phyloP scores from a whole-genome alignment of 2,329 filamentous ascomycete genomes.

The Fusarium tuaranense region DNA sequence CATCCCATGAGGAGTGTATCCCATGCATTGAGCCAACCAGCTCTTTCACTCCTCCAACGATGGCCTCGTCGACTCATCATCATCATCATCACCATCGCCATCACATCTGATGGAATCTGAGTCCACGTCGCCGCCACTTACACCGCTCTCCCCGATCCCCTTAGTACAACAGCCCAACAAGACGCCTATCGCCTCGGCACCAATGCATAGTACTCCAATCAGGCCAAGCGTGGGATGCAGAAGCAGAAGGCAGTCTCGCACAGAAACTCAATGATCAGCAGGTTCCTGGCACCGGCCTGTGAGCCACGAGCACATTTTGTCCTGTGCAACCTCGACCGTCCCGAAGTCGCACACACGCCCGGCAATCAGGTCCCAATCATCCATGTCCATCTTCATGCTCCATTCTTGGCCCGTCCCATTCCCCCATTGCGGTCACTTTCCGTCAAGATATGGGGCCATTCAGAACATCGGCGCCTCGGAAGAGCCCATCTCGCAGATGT shows the following conservation, averaged over 20 bases:
- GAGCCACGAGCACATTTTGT: conserved; percentile 13
- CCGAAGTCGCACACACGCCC: conserved; percentile 38
- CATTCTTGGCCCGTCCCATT: conserved; percentile 17
- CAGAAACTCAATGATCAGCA: conserved; percentile 18
- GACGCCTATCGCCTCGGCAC: not conserved
- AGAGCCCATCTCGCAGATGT: conserved; percentile 4
- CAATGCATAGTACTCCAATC: conserved; percentile 1
- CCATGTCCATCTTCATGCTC: conserved; percentile 19
- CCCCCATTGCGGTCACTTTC: conserved; percentile 4
- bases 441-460: conserved; percentile 1
- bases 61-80: conserved; percentile 27
- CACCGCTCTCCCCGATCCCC: conserved; percentile 14
- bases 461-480: not conserved
- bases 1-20: not conserved
- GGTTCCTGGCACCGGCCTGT: conserved; percentile 10
- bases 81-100: conserved; percentile 25
- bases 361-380: conserved; percentile 11
- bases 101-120: conserved; percentile 9
- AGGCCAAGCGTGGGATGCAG: not conserved
- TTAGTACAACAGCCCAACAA: conserved; percentile 13
- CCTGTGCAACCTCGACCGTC: conserved; percentile 26
- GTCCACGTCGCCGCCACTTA: conserved; percentile 24
- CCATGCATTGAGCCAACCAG: conserved; percentile 6
- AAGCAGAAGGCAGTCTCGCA: conserved; percentile 1
- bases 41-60: not conserved